Evolutionary conservation across 768 basidiomycete genomes (phyloP).

Genomic region (Tricholoma saponaceum): DNA sequence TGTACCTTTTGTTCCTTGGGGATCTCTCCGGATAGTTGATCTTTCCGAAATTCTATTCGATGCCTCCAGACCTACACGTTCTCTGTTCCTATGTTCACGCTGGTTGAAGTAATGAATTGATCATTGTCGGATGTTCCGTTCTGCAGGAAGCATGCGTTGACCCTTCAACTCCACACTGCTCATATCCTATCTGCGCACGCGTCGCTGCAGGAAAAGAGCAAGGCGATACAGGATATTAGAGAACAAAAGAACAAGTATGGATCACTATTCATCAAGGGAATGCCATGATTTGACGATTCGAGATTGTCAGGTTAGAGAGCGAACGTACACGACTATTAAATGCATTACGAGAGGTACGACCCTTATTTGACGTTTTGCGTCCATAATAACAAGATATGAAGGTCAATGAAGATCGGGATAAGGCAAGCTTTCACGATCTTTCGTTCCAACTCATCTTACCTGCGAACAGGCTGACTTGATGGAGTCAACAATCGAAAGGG

Average conservation of each 20-base stretch:
- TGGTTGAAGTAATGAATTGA: conserved; percentile 1
- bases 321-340: conserved; percentile 68
- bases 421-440: conserved; percentile 29
- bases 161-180: conserved; percentile 81
- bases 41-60: neutral
- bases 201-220: conserved; percentile 71
- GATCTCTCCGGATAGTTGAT: neutral
- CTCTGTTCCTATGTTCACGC: neutral
- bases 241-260: conserved; percentile 83
- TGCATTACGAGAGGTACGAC: conserved; percentile 61
- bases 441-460: conserved; percentile 1
- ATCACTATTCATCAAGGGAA: conserved; percentile 6
- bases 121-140: neutral
- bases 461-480: conserved; percentile 59
- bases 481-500: conserved; percentile 62
- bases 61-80: neutral
- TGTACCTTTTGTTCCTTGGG: neutral
- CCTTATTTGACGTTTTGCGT: neutral
- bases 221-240: conserved; percentile 73
- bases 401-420: conserved; percentile 83
- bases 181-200: conserved; percentile 84
- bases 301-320: conserved; percentile 57
- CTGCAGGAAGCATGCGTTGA: conserved; percentile 75
- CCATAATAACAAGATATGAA: conserved; percentile 20
- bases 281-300: neutral